Evolutionary conservation across 768 basidiomycete species (phyloP), one percentile per base, ranked within the genome.

Genomic region (Rhizopogon vinicolor): DNA sequence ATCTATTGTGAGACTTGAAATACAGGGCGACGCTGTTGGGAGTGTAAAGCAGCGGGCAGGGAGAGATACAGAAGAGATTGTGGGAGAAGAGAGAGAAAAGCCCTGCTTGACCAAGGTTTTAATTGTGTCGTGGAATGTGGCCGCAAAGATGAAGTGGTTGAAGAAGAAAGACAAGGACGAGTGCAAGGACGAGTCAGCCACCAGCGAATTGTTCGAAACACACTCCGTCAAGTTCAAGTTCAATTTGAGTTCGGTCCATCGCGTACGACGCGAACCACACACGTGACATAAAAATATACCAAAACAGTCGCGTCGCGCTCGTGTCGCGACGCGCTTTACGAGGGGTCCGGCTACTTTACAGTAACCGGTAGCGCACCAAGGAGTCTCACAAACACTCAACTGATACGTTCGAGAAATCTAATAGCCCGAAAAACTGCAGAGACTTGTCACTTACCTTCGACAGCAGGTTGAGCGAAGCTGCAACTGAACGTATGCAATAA

Each of bases 221-320:
- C 56, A 60, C 40, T 44, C 41, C 40, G 50, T 57, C 45, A 55
- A 63, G 52, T 59, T 51, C 51, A 58, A 58, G 54, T 65, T 60
- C 57, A 51, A 39, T 58, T 63, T 62, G 62, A 61, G 63, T 62
- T 63, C 63, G 63, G 60, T 60, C 52, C 51, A 60, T 70, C 72
- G 69, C 70, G 72, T 37, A 13, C 35, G 64, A 70, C 68, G 68
- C 68, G 68, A 70, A 70, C 70, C 65, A 64, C 52, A 8, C 74
- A 75, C 74, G 74, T 75, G 74, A 70, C 62, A 28, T 42, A 57
- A 62, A 66, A 75, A 75, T 55, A 71, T 39, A 31, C 53, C 64
- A 71, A 57, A 70, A 70, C 70, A 70, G 66, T 61, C 68, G 62
- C 68, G 70, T 70, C 68, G 68, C 68, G 68, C 64, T 51, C 59